phyloP scores from a whole-genome alignment of 2,329 filamentous ascomycete species.

The Colletotrichum phormii region DNA sequence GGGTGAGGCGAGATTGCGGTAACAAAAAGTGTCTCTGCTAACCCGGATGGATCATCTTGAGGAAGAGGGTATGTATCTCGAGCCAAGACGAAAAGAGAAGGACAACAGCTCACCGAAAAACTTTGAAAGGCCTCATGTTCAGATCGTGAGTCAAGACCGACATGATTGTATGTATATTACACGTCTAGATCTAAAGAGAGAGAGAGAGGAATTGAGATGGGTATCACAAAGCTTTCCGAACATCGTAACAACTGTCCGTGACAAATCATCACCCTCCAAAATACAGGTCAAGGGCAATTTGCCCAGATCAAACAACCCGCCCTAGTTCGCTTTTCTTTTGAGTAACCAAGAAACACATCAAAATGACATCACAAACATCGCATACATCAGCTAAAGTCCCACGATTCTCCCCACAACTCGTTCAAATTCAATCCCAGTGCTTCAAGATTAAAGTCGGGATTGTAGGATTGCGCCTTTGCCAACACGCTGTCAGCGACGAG shows the following conservation, averaged over 20 bases:
- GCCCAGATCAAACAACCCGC: not conserved
- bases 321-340: not conserved
- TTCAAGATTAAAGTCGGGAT: constrained; percentile 66
- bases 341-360: constrained; percentile 5
- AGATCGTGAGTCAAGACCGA: constrained; percentile 22
- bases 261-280: constrained; percentile 4
- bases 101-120: not conserved
- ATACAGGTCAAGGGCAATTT: constrained; percentile 1
- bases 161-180: constrained; percentile 12
- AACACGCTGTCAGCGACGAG: constrained; percentile 36
- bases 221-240: constrained; percentile 34
- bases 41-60: not conserved
- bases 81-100: not conserved
- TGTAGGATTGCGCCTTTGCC: constrained; percentile 51
- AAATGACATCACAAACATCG: constrained; percentile 3
- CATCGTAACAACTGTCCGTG: constrained; percentile 16
- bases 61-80: not conserved
- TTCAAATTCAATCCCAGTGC: constrained; percentile 65
- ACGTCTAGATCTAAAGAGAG: not conserved
- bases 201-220: constrained; percentile 30
- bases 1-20: constrained; percentile 4
- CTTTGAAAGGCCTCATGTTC: not conserved
- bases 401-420: constrained; percentile 66
- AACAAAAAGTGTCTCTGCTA: not conserved
- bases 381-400: constrained; percentile 51